Base-by-base conservation (phyloP, 2,329 filamentous ascomycete species). In the Ophidiomyces ophidiicola region DNA sequence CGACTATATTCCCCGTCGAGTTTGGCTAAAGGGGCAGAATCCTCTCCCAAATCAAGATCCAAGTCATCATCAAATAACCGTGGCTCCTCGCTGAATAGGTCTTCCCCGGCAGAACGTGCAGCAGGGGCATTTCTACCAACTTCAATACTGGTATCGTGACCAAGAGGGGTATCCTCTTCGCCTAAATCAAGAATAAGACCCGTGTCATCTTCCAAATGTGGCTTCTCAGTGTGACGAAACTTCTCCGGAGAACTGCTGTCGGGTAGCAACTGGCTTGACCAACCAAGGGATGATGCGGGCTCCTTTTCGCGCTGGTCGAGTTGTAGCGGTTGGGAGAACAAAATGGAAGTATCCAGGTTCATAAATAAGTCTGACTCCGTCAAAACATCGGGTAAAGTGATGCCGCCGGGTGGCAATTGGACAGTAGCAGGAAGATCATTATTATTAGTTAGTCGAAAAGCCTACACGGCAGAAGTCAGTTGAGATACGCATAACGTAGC, bases 351-450 rank as follows among this genome's bases (percentile, higher is more conserved):
- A 62, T 94, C 88, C 46, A 69, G 50, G 6, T 86, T 86, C 47
- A 90, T 82, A 21, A 93, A 83, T 17, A 94, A 71, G 56, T 98
- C 90, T 44, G 90, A 82, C 46, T 92, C 86, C 7, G 90, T 96
- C 49, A 98, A 82, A 39, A 81, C 80, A 65, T 98, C 90, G 5
- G 87, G 86, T 39, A 98, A 72, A 53, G 88, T 82, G 47, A 96
- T 74, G 19, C 85, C 80, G 57, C 87, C 84, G 34, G 87, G 81
- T 20, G 83, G 81, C 47, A 82, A 71, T 52, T 84, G 80, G 11
- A 88, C 70, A 53, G 82, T 84, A 36, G 78, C 73, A n/a, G 87
- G 84, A 51, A 96, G 74, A 61, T 98, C 90, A 57, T 96, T 92
- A 63, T 94, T 94, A 48, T 88, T 88, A 33, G 78, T 83, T 14